A percentile compares a stretch with the other conserved stretches of the same genome.
These are phyloP conservation scores for Silene conica DNA, from an alignment of 148 eudicot genomes.

Conservation along the genomic window DNA sequence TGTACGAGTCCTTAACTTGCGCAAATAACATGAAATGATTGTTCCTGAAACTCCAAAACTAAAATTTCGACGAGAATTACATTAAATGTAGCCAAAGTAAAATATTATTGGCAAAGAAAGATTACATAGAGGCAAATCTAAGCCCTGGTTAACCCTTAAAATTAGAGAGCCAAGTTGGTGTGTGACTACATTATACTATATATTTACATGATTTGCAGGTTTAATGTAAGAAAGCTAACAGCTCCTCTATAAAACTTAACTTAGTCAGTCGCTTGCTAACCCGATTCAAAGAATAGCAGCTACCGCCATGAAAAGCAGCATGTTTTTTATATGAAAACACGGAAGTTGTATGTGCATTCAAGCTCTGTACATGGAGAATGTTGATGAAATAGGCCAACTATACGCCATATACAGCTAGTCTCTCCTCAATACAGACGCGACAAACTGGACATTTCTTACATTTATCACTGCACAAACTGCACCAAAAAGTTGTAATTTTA, in stretches of 20 bases:
- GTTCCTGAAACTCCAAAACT: no score
- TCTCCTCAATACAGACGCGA: conserved; percentile 62
- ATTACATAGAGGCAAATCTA: no score
- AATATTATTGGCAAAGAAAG: no score
- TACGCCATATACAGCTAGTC: conserved; percentile 83
- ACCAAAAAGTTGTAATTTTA: not conserved
- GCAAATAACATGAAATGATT: no score
- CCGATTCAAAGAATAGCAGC: not conserved
- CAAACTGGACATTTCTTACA: conserved; percentile 86
- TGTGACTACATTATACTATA: not conserved
- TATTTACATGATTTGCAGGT: not conserved
- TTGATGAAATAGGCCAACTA: conserved; percentile 23
- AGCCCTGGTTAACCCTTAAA: not conserved
- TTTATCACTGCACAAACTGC: conserved; percentile 41
- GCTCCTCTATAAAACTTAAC: not conserved
- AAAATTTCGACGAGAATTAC: no score
- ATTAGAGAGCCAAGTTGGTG: not conserved
- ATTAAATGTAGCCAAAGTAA: no score
- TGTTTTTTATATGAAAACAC: not conserved
- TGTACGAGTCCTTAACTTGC: no score
- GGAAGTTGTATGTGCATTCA: not conserved
- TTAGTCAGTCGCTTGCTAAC: not conserved
- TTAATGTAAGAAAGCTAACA: not conserved
- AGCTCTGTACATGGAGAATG: not conserved
- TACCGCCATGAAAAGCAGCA: not conserved